A percentile compares a stretch with the other conserved stretches of the same genome.
Conservation (phyloP, 83 land plant genomes). For the Thuja plicata region DNA sequence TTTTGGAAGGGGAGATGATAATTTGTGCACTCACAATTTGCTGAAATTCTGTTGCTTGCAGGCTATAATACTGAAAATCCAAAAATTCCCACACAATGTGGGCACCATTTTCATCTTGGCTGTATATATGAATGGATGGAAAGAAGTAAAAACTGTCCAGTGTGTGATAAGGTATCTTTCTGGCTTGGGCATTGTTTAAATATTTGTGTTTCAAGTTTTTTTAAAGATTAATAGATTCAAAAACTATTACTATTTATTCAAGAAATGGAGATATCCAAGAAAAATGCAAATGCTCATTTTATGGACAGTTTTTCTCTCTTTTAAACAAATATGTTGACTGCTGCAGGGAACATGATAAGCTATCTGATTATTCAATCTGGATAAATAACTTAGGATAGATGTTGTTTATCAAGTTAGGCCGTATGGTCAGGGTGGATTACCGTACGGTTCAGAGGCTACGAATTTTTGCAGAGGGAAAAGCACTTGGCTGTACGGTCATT, state of each 20-base stretch:
- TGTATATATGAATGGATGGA: conserved; percentile 92
- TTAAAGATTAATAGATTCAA: not conserved
- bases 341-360: not conserved
- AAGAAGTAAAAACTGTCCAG: conserved; percentile 79
- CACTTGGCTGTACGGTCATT: too few relatives aligned
- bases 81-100: conserved; percentile 58
- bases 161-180: conserved; percentile 74
- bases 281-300: not conserved
- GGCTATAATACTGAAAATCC: conserved; percentile 82
- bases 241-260: not conserved
- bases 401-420: not conserved
- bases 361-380: not conserved
- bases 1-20: too few relatives aligned
- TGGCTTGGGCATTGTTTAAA: not conserved
- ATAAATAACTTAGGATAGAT: not conserved
- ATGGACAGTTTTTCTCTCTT: not conserved
- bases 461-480: too few relatives aligned
- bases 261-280: not conserved
- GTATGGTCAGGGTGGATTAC: too few relatives aligned
- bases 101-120: conserved; percentile 81
- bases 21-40: not conserved
- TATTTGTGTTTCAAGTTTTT: not conserved
- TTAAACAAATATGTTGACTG: not conserved
- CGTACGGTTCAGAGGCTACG: too few relatives aligned
- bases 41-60: conserved; percentile 24